These are phyloP conservation scores for Yamadazyma kanchanaburiensis DNA, from an alignment of 1,139 yeast genomes.

Conservation along the genomic window DNA sequence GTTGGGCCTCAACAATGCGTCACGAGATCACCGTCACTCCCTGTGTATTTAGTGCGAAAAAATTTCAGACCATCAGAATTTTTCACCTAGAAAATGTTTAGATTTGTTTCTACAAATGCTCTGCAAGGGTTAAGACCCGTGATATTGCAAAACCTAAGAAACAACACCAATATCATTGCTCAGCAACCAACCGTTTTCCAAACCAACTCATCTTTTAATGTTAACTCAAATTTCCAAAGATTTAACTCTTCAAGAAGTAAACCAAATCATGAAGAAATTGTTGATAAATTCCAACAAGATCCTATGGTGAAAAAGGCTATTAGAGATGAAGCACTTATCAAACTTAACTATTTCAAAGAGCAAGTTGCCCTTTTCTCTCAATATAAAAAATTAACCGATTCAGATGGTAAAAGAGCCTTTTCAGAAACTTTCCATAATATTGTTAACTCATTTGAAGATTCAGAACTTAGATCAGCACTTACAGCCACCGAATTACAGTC, in stretches of 20 bases:
- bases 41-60: no score
- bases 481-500: slow-evolving; percentile 22
- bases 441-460: slow-evolving; percentile 26
- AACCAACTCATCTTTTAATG: slow-evolving; percentile 1
- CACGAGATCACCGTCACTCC: no score
- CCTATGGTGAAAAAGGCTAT: slow-evolving; percentile 20
- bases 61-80: no score
- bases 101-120: slow-evolving; percentile 37
- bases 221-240: slow-evolving; percentile 11
- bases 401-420: slow-evolving; percentile 19
- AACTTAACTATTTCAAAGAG: slow-evolving; percentile 27
- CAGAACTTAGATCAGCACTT: slow-evolving; percentile 21
- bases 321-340: slow-evolving; percentile 18
- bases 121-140: slow-evolving; percentile 38
- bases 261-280: slow-evolving; percentile 12
- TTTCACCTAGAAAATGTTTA: no score
- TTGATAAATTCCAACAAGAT: slow-evolving; percentile 18
- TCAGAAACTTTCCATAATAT: slow-evolving; percentile 20
- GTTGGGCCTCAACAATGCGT: no score
- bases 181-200: slow-evolving; percentile 7
- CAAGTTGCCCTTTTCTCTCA: slow-evolving; percentile 18
- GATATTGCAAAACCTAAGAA: slow-evolving; percentile 37
- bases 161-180: slow-evolving; percentile 22
- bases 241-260: slow-evolving; percentile 16
- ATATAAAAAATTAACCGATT: slow-evolving; percentile 17